Evolutionary conservation across 2,329 filamentous ascomycete species (phyloP), one percentile per base, ranked within the genome.

Genomic region (Pseudogymnoascus sp.): DNA sequence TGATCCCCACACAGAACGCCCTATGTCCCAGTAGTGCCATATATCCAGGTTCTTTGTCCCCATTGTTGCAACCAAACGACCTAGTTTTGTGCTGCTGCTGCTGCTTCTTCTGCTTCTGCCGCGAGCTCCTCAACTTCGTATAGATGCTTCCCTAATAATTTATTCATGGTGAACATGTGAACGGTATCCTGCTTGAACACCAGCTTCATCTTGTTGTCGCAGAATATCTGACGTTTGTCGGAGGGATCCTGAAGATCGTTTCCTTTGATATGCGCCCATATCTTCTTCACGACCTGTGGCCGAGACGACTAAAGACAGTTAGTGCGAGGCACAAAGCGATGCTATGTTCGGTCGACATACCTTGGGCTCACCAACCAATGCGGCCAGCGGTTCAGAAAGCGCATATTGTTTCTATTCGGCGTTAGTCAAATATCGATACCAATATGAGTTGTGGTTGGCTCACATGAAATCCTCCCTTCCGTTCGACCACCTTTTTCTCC

Each of bases 161-260:
- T 97, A 80, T 96, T 97, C 93, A 99, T 97, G 68, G 91, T 92
- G 76, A 99, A 99, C 94, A 99, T 99, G 76, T 97, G 91, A 59
- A 99, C 89, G 71, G 84, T 90, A 70, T 92, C 85, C 71, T 89
- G 84, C 75, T 96, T 96, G 79, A 99, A 99, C 6, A 99, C 89
- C 5, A 89, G 89, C 64, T 90, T 87, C 88, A 99, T 89, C 68
- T 85, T 86, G 25, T 96, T 91, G 75, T 99, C 94, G 77, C 94
- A 99, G 29, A 85, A 80, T 66, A 99, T 99, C 68, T 96, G 91
- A 21, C 94, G 89, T 74, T 92, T 93, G 78, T 99, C 93, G 66
- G 75, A 85, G 0, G 92, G 93, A 68, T 97, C 92, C 75, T 99
- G 94, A 5, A 99, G 85, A 41, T 92, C 84, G 67, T 92, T 87